Percentiles rank a stretch among this genome's conserved stretches.
Conservation (phyloP, 768 basidiomycete species). For the Suillus lakei region DNA sequence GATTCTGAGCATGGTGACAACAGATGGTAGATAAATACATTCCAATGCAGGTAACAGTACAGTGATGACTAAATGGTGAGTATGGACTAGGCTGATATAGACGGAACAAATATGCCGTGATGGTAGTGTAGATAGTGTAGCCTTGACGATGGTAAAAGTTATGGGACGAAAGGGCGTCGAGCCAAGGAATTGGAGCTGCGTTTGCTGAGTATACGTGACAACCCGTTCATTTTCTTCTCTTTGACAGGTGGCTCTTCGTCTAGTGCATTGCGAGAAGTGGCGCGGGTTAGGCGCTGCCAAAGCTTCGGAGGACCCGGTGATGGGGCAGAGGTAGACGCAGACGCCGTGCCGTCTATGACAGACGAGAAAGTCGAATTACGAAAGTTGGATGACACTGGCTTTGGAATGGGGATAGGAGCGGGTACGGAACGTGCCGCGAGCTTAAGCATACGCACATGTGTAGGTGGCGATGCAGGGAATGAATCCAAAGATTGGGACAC, state of each 20-base stretch:
- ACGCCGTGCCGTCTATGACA: background rate
- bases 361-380: constrained; percentile 12
- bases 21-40: too few species aligned
- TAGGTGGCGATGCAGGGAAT: background rate
- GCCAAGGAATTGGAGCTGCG: constrained; percentile 15
- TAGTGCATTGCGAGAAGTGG: constrained; percentile 19
- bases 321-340: constrained; percentile 6
- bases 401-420: constrained; percentile 14
- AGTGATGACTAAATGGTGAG: background rate
- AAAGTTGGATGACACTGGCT: background rate
- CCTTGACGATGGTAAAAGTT: background rate
- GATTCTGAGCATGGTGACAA: background rate
- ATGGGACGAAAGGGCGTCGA: constrained; percentile 4
- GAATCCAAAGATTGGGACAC: background rate
- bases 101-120: background rate
- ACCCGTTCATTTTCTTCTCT: constrained; percentile 16
- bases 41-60: too few species aligned
- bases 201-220: constrained; percentile 28
- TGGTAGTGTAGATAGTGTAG: background rate
- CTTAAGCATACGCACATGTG: background rate
- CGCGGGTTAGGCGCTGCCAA: constrained; percentile 29
- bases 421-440: constrained; percentile 1
- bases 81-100: background rate
- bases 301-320: constrained; percentile 19
- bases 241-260: constrained; percentile 18